Evolutionary conservation across 306 rosid genomes (phyloP), one percentile per base, ranked within the genome.

Genomic region (Vigna unguiculata): DNA sequence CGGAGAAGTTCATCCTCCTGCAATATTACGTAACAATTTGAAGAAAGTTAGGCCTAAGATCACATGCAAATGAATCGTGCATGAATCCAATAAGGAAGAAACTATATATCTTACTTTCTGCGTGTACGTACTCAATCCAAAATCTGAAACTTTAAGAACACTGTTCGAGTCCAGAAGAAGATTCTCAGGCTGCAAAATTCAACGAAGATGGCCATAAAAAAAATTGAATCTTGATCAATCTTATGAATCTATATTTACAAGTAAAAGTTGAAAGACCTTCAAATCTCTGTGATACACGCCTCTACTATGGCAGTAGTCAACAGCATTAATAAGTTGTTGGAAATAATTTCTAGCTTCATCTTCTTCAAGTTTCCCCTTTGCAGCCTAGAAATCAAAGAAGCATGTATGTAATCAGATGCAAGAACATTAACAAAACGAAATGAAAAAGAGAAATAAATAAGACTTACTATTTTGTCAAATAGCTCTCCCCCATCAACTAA

Each of bases 281-380:
- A 95, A 84, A 81, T 95, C 99, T 81, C 99, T 81, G 78, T 92
- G 99, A 84, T 88, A 92, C 28, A 95, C 99, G 54, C 98, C 99
- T 89, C 99, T 86, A 71, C 99, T 95, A 72, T 95, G 99, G 69
- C 99, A 92, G 83, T 95, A 95, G 84, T 95, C 99, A 21, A 95
- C 96, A 16, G 97, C 99, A 75, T 95, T 92, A 58, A 95, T 89
- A 75, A 92, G 86, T 64, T 92, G 98, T 20, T 92, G 99, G 83
- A 95, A 95, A 79, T 89, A 92, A 71, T 81, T 85, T 83, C 99
- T 92, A 36, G 98, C 99, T 65, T 92, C 96, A 16, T 88, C 91
- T 84, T 95, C 99, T 78, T 82, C 83, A 9, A 95, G 90, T 82
- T 92, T 90, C 67, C 99, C 98, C 84, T 83, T 7, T 75, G 53